Base-by-base conservation (phyloP, 805 yeast species). In the Wickerhamomyces canadensis region DNA sequence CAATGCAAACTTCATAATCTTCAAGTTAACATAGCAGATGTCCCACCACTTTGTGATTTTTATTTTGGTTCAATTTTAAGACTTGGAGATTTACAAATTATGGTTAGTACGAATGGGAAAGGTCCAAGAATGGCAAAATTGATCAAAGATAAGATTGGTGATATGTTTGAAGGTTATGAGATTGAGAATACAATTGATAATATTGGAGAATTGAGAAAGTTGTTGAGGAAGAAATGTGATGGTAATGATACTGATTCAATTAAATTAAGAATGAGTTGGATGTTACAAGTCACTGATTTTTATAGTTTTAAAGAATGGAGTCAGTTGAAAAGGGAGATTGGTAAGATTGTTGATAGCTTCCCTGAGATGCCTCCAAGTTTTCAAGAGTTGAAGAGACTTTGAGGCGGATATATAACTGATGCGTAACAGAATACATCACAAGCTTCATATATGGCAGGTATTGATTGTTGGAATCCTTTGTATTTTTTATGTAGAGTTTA, bases 61-160 rank as follows among this genome's bases (percentile, higher is more conserved):
- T 85, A 84, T 62, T 85, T 85, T 57, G 95, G 95, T 1, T 75
- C 89, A 18, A 78, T 81, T 64, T 78, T 75, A 56, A 70, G 84
- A 51, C 74, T 74, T 45, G 93, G 89, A 13, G 75, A 78, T 13
- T 62, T 85, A 34, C 93, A 84, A 54, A 70, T 85, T 27, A 80
- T 85, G 89, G 81, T 85, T 12, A 76, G 86, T 27, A 84, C 95
- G 11, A 84, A 84, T 56, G 94, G 95, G 4, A 74, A 78, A 49
- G 80, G 89, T 2, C 95, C 95, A 1, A 61, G 93, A 37, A 69
- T 85, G 48, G 80, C 87, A 35, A 70, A 75, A 40, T 61, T 75
- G 27, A 79, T 85, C 37, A 72, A 80, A 17, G 68, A 72, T 38
- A 71, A 72, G 45, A 62, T 85, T 27, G 70, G 65, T 31, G 60